Percentiles rank a stretch among this genome's conserved stretches.
Conservation (phyloP, 345 rosid genomes). For the Brassica rapa region DNA sequence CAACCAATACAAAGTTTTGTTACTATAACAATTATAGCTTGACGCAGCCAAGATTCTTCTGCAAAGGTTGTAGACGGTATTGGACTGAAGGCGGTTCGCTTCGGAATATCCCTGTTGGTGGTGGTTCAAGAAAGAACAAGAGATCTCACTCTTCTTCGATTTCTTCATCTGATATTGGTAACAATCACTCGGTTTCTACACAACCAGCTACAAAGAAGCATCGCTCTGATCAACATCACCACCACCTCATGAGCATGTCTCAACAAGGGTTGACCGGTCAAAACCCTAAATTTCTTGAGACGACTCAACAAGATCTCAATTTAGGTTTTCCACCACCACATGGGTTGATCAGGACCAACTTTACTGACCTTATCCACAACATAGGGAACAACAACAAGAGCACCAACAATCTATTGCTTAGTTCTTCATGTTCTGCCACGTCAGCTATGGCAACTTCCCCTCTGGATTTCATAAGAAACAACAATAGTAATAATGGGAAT, state of each 20-base stretch:
- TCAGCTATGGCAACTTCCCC: slow-evolving; percentile 45
- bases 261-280: slow-evolving; percentile 47
- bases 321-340: slow-evolving; percentile 61
- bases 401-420: slow-evolving; percentile 41
- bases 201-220: slow-evolving; percentile 53
- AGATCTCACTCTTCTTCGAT: slow-evolving; percentile 57
- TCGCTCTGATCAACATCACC: slow-evolving; percentile 57
- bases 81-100: slow-evolving; percentile 99
- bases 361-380: slow-evolving; percentile 66
- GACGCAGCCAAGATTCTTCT: slow-evolving; percentile 93
- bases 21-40: slow-evolving; percentile 99
- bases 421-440: slow-evolving; percentile 39
- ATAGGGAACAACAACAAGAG: slow-evolving; percentile 40
- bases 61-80: slow-evolving; percentile 96
- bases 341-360: slow-evolving; percentile 48
- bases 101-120: slow-evolving; percentile 95
- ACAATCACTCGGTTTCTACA: slow-evolving; percentile 29
- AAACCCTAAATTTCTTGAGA: slow-evolving; percentile 61
- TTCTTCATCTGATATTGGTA: slow-evolving; percentile 31
- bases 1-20: slow-evolving; percentile 93
- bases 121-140: slow-evolving; percentile 97
- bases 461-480: slow-evolving; percentile 76
- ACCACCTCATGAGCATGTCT: slow-evolving; percentile 42
- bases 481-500: slow-evolving; percentile 54
- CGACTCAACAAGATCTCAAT: slow-evolving; percentile 74